Conservation (phyloP, 1,139 yeast species). For the Taphrina populina region DNA sequence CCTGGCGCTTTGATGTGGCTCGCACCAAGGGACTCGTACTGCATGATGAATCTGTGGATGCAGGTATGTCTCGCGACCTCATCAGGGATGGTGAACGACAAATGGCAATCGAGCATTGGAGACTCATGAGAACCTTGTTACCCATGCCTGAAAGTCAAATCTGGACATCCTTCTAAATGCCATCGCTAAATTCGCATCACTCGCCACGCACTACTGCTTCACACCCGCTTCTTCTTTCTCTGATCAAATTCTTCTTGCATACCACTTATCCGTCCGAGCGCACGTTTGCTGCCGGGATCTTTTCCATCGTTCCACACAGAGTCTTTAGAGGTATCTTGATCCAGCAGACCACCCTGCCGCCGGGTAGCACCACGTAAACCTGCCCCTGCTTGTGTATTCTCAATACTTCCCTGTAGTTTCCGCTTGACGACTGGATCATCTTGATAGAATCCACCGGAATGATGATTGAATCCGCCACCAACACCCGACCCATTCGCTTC, state of each 20-base stretch:
- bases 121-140: conserved; percentile 21
- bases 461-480: conserved; percentile 41
- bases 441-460: conserved; percentile 47
- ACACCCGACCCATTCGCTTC: neutral
- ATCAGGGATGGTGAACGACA: neutral
- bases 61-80: neutral
- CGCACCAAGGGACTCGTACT: neutral
- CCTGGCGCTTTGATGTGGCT: conserved; percentile 7
- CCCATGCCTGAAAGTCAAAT: conserved; percentile 7
- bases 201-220: neutral
- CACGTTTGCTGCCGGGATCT: neutral
- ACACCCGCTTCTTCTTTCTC: conserved; percentile 5
- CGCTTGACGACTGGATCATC: conserved; percentile 14
- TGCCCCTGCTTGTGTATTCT: conserved; percentile 7
- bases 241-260: conserved; percentile 4
- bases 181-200: neutral
- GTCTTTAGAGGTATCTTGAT: conserved; percentile 13
- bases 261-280: conserved; percentile 8
- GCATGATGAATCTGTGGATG: conserved; percentile 12
- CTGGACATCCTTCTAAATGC: conserved; percentile 14
- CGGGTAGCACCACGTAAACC: conserved; percentile 8
- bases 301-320: conserved; percentile 4
- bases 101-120: conserved; percentile 24
- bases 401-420: neutral
- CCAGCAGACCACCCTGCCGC: conserved; percentile 3